Conservation (phyloP, 257 asterid genomes). For the Salvia hispanica region DNA sequence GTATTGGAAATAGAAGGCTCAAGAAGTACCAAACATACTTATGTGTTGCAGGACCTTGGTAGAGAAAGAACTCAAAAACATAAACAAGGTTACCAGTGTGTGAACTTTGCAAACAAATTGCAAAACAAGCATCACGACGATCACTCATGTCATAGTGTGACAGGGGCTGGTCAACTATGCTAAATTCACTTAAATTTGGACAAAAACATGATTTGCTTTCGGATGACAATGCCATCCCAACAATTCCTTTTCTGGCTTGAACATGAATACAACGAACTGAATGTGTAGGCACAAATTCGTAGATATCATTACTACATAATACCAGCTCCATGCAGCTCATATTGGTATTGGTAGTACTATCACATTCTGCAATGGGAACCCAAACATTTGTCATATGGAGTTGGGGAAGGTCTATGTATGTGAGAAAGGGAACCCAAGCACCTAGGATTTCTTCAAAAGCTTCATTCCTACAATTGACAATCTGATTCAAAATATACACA, state of each 20-base stretch:
- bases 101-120: slow-evolving; percentile 29
- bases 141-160: background rate
- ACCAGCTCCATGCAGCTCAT: background rate
- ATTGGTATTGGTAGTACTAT: background rate
- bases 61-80: slow-evolving; percentile 9
- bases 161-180: slow-evolving; percentile 18
- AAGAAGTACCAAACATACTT: background rate
- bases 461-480: background rate
- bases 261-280: background rate
- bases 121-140: slow-evolving; percentile 10
- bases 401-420: no score
- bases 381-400: no score
- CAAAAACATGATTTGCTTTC: slow-evolving; percentile 17
- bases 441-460: background rate
- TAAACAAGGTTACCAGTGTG: slow-evolving; percentile 12
- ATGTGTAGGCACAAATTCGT: no score
- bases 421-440: no score
- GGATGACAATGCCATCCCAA: slow-evolving; percentile 19
- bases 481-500: no score
- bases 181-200: background rate
- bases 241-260: slow-evolving; percentile 16
- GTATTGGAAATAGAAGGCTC: no score
- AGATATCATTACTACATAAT: no score
- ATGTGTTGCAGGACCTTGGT: background rate
- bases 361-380: background rate